These are phyloP conservation scores for Ophiostoma ips DNA, from an alignment of 2,329 filamentous ascomycete species.

Conservation along the genomic window DNA sequence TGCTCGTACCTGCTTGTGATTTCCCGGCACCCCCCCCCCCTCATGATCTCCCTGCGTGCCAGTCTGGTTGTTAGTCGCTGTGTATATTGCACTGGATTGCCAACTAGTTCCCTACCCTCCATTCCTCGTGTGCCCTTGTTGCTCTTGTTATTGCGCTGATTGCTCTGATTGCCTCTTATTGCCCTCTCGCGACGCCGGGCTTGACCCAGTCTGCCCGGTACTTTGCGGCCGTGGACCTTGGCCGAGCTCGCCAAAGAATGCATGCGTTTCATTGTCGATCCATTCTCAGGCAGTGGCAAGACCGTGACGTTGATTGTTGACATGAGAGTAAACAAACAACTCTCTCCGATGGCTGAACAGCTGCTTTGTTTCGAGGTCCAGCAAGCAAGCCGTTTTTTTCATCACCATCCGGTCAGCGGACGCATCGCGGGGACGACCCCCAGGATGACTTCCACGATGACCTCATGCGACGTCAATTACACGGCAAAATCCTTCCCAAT, in stretches of 20 bases:
- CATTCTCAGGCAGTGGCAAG: neutral
- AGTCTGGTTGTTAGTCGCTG: slow-evolving; percentile 1
- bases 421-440: no score
- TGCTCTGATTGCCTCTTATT: neutral
- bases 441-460: no score
- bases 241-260: slow-evolving; percentile 6
- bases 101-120: neutral
- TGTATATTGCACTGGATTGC: neutral
- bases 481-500: neutral
- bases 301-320: neutral
- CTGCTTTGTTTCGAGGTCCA: no score
- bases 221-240: neutral
- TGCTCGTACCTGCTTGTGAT: neutral
- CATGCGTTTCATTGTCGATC: slow-evolving; percentile 2
- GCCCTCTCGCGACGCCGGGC: neutral
- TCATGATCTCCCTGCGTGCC: slow-evolving; percentile 13
- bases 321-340: neutral
- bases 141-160: no score
- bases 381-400: no score
- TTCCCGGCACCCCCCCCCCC: neutral
- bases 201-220: neutral
- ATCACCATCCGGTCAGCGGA: neutral
- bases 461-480: neutral
- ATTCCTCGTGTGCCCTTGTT: neutral
- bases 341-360: no score